Evolutionary conservation across 495 filamentous ascomycete species (phyloP).

Genomic region (Penicillium longicatenatum): DNA sequence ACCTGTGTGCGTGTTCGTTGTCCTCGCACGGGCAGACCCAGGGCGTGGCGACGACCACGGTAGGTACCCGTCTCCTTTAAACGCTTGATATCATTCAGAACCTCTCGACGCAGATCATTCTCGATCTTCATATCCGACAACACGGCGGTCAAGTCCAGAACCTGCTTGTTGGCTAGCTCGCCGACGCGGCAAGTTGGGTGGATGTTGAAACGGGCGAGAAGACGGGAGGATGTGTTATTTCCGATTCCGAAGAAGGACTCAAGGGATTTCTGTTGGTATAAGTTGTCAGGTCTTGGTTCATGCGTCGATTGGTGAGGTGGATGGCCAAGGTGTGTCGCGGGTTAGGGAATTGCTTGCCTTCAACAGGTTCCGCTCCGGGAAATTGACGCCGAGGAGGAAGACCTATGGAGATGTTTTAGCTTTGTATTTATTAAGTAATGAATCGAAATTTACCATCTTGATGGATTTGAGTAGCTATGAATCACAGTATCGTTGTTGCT

Average conservation of each 20-base stretch:
- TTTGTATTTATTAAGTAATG: background rate
- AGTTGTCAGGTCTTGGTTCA: constrained; percentile 15
- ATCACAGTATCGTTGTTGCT: background rate
- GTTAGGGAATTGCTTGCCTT: constrained; percentile 56
- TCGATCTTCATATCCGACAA: constrained; percentile 92
- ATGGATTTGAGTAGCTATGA: background rate
- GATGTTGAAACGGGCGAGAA: constrained; percentile 86
- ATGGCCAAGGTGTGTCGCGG: background rate
- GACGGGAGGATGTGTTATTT: constrained; percentile 63
- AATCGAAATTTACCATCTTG: background rate
- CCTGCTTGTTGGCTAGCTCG: constrained; percentile 66
- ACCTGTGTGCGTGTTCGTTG: constrained; percentile 84
- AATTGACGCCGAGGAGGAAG: constrained; percentile 82
- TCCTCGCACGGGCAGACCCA: constrained; percentile 83
- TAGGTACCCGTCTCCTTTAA: constrained; percentile 91
- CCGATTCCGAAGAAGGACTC: constrained; percentile 91
- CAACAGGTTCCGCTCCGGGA: constrained; percentile 78
- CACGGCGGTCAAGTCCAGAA: constrained; percentile 76
- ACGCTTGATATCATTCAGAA: constrained; percentile 82
- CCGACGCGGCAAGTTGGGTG: constrained; percentile 77
- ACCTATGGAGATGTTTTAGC: constrained; percentile 49
- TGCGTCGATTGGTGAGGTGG: constrained; percentile 1
- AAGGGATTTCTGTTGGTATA: constrained; percentile 68
- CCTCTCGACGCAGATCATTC: constrained; percentile 75
- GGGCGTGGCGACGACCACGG: constrained; percentile 85